Base-by-base conservation (phyloP, 2,329 filamentous ascomycete genomes). In the Arthrocladium fulminans region DNA sequence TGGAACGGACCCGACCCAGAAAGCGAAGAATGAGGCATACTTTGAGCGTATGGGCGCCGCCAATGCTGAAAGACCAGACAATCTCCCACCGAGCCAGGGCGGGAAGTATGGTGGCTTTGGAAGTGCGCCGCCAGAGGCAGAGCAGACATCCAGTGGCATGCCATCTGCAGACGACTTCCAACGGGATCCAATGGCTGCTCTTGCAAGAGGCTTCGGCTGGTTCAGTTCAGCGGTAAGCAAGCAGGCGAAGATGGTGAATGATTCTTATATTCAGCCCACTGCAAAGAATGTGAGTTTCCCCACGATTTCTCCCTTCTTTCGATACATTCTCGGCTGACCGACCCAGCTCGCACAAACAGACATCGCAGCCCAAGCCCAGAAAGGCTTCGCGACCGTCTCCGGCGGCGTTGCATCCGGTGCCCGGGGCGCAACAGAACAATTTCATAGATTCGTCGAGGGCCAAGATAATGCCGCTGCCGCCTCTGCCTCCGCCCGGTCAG, bases 161-260 rank as follows among this genome's bases (percentile, higher is more conserved):
- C 86, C 85, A 0, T 80, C 80, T 10, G 71, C 92, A n/a, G 84
- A 92, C 47, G 90, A 97, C 47, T 79, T 97, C 62, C 88, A 95
- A 66, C 86, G 83, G 63, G 92, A 98, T 63, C 89, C 92, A 0
- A 74, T 97, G 54, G 89, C 80, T 1, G 88, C 90, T 13, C 67
- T 98, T 58, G 88, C 82, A 23, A 96, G 94, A 68, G 86, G 90
- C 0, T 94, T 97, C 60, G 90, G 90, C 7, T 97, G 92, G 88
- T 88, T 97, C 61, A 79, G 88, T 15, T 84, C 80, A 27, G 88
- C 87, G 10, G 88, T 97, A 35, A 82, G 81, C 22, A 95, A 92
- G 74, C 86, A 86, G 55, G 92, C 89, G 30, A 94, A 94, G 73
- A 86, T 80, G 13, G 84, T 96, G 20, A 94, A 96, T 64, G 84